Evolutionary conservation across 2,329 filamentous ascomycete genomes (phyloP).

Genomic region (Delphinella strobiligena): DNA sequence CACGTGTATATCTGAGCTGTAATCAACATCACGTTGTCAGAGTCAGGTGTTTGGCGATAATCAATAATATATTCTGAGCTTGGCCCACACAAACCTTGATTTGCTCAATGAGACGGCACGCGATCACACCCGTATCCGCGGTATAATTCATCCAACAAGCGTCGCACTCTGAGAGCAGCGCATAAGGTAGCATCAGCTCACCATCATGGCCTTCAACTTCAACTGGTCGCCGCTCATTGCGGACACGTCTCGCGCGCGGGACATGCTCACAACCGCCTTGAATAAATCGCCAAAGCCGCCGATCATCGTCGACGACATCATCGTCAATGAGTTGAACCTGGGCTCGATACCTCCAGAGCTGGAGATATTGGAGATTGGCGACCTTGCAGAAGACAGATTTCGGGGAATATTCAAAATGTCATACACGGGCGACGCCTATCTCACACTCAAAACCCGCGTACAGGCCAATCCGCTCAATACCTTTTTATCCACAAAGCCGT

Average conservation of each 20-base stretch:
- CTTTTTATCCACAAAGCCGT: constrained; percentile 80
- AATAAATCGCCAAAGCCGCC: constrained; percentile 98
- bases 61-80: too few species aligned
- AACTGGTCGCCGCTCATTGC: constrained; percentile 99
- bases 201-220: constrained; percentile 96
- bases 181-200: too few species aligned
- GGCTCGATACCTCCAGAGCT: constrained; percentile 88
- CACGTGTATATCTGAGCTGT: too few species aligned
- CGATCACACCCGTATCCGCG: constrained; percentile 5
- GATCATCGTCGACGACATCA: constrained; percentile 98
- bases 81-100: too few species aligned
- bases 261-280: constrained; percentile 85
- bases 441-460: constrained; percentile 90
- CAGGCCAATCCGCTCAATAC: constrained; percentile 97
- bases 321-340: constrained; percentile 94
- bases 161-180: neutral
- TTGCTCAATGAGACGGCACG: constrained; percentile 7
- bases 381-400: constrained; percentile 92
- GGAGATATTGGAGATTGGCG: constrained; percentile 95
- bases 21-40: too few species aligned
- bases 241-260: constrained; percentile 81
- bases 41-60: too few species aligned
- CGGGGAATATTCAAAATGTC: constrained; percentile 99
- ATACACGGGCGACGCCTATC: constrained; percentile 86
- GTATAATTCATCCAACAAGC: too few species aligned